Conservation (phyloP, 495 filamentous ascomycete genomes). For the Haplographium delicatum region DNA sequence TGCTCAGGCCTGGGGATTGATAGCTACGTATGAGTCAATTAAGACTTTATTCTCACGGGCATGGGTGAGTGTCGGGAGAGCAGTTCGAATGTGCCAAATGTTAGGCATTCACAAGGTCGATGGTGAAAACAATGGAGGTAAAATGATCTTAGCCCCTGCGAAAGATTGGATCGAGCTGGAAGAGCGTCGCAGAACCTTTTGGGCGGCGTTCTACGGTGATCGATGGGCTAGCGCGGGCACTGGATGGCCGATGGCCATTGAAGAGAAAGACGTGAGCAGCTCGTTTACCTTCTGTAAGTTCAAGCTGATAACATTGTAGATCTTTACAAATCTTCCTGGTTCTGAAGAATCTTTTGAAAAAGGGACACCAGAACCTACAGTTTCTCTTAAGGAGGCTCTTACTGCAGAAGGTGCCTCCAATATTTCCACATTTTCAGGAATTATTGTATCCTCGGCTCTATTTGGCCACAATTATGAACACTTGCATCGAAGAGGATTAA, state of each 20-base stretch:
- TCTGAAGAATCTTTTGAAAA: conserved; percentile 79
- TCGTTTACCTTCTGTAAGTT: conserved; percentile 54
- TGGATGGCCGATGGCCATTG: conserved; percentile 91
- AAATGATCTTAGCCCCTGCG: conserved; percentile 77
- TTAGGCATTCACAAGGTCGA: conserved; percentile 88
- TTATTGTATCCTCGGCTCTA: conserved; percentile 75
- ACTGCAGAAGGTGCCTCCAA: conserved; percentile 59
- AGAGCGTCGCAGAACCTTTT: conserved; percentile 87
- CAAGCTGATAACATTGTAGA: conserved; percentile 25
- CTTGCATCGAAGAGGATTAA: conserved; percentile 75
- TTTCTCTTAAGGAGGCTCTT: conserved; percentile 64
- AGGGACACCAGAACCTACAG: conserved; percentile 62
- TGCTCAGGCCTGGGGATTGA: conserved; percentile 75
- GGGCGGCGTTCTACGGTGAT: conserved; percentile 85
- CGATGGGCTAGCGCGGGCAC: conserved; percentile 94
- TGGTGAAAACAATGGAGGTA: conserved; percentile 72
- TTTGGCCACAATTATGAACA: conserved; percentile 94
- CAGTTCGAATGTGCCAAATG: conserved; percentile 75
- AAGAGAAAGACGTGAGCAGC: conserved; percentile 69
- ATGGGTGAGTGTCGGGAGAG: conserved; percentile 84
- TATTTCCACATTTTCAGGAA: conserved; percentile 72
- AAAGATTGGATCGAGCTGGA: conserved; percentile 91
- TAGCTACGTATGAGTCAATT: conserved; percentile 84
- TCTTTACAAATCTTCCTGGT: conserved; percentile 78
- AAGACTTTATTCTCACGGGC: conserved; percentile 95